Conservation (phyloP, 768 basidiomycete genomes). For the Termitomyces sp. region DNA sequence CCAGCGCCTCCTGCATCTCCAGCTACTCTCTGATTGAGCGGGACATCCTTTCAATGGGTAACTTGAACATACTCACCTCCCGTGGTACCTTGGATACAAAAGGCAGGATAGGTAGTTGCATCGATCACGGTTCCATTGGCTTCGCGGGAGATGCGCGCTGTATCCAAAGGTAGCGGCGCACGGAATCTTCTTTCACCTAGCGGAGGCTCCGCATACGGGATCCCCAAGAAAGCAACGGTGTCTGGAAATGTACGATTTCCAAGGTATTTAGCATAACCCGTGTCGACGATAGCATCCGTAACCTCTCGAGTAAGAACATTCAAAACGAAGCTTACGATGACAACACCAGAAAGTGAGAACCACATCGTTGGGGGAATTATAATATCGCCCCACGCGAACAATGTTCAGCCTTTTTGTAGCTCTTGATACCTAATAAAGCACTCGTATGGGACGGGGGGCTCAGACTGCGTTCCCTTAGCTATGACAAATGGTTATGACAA, state of each 20-base stretch:
- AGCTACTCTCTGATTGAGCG: constrained; percentile 19
- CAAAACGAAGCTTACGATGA: constrained; percentile 8
- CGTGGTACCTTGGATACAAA: constrained; percentile 55
- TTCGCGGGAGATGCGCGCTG: constrained; percentile 30
- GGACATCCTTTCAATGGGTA: background rate
- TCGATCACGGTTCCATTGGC: constrained; percentile 36
- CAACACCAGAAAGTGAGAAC: constrained; percentile 6
- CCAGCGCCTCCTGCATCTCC: constrained; percentile 60
- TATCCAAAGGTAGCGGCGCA: constrained; percentile 47
- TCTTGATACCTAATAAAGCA: background rate
- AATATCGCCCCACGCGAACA: background rate
- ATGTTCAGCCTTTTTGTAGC: background rate
- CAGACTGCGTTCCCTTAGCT: background rate
- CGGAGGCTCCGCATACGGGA: constrained; percentile 58
- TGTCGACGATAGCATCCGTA: constrained; percentile 33
- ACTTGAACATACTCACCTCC: constrained; percentile 26
- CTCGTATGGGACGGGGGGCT: background rate
- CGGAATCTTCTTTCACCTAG: constrained; percentile 46
- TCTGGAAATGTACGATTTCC: constrained; percentile 48
- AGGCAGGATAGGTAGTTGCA: constrained; percentile 47
- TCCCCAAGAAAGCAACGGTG: constrained; percentile 50
- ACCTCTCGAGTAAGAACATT: constrained; percentile 2
- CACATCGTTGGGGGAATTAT: constrained; percentile 9
- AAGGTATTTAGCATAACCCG: constrained; percentile 53
- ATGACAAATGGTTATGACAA: background rate